These are phyloP conservation scores for Metarhizium sp. DNA, from an alignment of 2,329 filamentous ascomycete genomes.

Conservation along the genomic window DNA sequence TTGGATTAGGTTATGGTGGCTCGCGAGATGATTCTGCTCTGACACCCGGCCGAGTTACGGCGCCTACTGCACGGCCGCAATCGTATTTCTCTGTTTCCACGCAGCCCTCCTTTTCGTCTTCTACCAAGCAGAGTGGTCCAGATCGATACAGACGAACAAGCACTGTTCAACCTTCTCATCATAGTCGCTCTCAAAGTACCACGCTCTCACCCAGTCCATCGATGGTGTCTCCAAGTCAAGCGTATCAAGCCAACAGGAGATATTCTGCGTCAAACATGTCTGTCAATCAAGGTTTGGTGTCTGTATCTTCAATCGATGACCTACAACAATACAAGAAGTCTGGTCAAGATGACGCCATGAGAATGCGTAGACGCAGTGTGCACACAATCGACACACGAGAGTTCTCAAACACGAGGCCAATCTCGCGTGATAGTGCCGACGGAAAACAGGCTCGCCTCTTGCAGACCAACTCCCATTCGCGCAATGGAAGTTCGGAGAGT, in stretches of 20 bases:
- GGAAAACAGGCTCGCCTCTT: constrained; percentile 29
- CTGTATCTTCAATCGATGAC: constrained; percentile 56
- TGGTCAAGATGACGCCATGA: constrained; percentile 58
- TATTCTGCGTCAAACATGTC: constrained; percentile 34
- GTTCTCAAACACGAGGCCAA: constrained; percentile 8
- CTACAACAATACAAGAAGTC: constrained; percentile 50
- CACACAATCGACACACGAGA: constrained; percentile 45
- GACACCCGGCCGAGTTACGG: constrained; percentile 30
- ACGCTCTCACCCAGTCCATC: constrained; percentile 22
- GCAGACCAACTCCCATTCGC: constrained; percentile 22
- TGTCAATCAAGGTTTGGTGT: constrained; percentile 29
- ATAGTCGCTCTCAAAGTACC: constrained; percentile 27
- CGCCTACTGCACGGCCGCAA: constrained; percentile 31
- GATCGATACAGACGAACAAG: constrained; percentile 72
- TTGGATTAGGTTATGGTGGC: constrained; percentile 27
- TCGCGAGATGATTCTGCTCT: constrained; percentile 45
- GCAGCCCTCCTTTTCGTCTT: constrained; percentile 36
- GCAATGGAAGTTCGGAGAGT: constrained; percentile 57
- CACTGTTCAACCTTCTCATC: constrained; percentile 28
- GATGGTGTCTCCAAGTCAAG: constrained; percentile 14
- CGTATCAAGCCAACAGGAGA: constrained; percentile 12
- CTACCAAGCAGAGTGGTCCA: constrained; percentile 40
- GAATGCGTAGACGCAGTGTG: constrained; percentile 75
- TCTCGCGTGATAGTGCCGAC: constrained; percentile 12
- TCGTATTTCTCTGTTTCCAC: constrained; percentile 30